These are phyloP conservation scores for Flaveria robusta DNA, from an alignment of 129 eudicot species.

Conservation along the genomic window DNA sequence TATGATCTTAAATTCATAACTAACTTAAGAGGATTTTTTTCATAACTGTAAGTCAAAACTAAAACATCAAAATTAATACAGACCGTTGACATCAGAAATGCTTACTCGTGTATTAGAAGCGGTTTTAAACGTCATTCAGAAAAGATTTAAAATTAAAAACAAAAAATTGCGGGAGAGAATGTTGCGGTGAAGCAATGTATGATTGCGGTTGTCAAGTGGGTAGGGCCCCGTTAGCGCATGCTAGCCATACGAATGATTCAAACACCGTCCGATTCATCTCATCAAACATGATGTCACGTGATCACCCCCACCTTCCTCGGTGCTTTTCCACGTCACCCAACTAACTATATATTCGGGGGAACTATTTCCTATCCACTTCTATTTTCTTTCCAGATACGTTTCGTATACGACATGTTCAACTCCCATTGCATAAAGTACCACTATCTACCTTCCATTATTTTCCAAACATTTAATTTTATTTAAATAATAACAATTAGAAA, in stretches of 20 bases:
- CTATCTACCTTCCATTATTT: background rate
- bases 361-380: background rate
- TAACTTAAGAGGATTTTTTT: too few species aligned
- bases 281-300: slow-evolving; percentile 38
- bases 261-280: slow-evolving; percentile 4
- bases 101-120: too few species aligned
- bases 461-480: too few species aligned
- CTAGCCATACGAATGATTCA: slow-evolving; percentile 32
- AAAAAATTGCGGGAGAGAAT: background rate
- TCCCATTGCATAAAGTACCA: slow-evolving; percentile 4
- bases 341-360: slow-evolving; percentile 1
- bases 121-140: too few species aligned
- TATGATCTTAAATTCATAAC: too few species aligned
- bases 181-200: slow-evolving; percentile 36
- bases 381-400: slow-evolving; percentile 1
- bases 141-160: background rate
- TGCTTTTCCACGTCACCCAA: slow-evolving; percentile 35
- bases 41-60: too few species aligned
- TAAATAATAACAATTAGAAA: too few species aligned
- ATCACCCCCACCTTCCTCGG: slow-evolving; percentile 26
- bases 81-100: too few species aligned
- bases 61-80: too few species aligned
- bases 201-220: slow-evolving; percentile 37
- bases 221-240: slow-evolving; percentile 32
- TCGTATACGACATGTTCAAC: slow-evolving; percentile 22